These are phyloP conservation scores for Striga asiatica DNA, from an alignment of 257 asterid genomes.

Conservation along the genomic window DNA sequence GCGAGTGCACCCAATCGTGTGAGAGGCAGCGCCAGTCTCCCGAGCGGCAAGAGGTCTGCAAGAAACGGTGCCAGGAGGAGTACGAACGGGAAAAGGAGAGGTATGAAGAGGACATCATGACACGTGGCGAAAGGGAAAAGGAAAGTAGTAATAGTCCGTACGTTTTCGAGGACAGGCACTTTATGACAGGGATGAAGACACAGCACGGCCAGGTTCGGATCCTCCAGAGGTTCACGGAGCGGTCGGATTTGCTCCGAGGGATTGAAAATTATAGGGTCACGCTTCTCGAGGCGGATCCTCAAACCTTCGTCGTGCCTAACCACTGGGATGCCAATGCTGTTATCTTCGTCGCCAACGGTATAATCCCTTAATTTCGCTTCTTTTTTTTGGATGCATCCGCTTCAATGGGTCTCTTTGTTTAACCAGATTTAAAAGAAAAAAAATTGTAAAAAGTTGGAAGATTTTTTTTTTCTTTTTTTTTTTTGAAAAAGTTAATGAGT, in stretches of 20 bases:
- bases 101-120: background rate
- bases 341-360: constrained; percentile 45
- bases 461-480: too few relatives aligned
- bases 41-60: background rate
- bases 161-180: constrained; percentile 51
- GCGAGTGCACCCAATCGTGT: constrained; percentile 17
- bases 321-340: constrained; percentile 60
- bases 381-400: too few relatives aligned
- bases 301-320: constrained; percentile 44
- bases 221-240: constrained; percentile 45
- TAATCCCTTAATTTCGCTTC: too few relatives aligned
- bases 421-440: too few relatives aligned
- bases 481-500: too few relatives aligned
- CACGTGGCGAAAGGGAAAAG: background rate
- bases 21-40: background rate
- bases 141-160: constrained; percentile 23
- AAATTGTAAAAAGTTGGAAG: too few relatives aligned
- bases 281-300: constrained; percentile 54
- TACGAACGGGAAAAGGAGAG: constrained; percentile 7
- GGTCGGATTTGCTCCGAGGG: constrained; percentile 44
- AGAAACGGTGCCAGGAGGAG: constrained; percentile 3
- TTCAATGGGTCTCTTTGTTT: too few relatives aligned
- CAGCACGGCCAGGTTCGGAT: constrained; percentile 44
- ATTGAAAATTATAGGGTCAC: constrained; percentile 49
- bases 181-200: constrained; percentile 26